These are phyloP conservation scores for Teratosphaeria pseudoeucalypti DNA, from an alignment of 2,329 filamentous ascomycete species.

Conservation along the genomic window DNA sequence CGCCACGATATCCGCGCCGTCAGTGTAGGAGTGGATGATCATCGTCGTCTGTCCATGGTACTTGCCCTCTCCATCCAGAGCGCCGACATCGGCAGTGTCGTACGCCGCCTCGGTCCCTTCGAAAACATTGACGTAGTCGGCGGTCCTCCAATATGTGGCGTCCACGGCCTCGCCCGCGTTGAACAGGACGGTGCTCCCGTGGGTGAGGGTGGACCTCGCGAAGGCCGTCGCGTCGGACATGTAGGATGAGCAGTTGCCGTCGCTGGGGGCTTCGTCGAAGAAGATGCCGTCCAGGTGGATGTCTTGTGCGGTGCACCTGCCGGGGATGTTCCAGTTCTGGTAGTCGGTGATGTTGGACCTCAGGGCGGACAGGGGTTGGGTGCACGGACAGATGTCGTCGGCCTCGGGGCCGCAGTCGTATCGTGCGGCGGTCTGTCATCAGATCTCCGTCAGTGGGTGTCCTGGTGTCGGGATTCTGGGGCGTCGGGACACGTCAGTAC, in stretches of 20 bases:
- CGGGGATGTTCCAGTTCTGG: constrained; percentile 3
- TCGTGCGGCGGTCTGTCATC: constrained; percentile 9
- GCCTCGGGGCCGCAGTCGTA: constrained; percentile 11
- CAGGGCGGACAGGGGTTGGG: constrained; percentile 4
- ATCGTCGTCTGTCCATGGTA: constrained; percentile 8
- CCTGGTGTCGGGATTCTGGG: neutral
- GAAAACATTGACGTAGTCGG: constrained; percentile 16
- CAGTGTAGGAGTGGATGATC: constrained; percentile 10
- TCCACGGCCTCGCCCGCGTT: constrained; percentile 13
- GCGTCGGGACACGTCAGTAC: neutral
- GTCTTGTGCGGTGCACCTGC: constrained; percentile 4
- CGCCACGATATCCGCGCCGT: neutral
- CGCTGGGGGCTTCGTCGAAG: constrained; percentile 20
- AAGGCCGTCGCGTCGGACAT: constrained; percentile 10
- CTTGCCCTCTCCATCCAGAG: constrained; percentile 3
- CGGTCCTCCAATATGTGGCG: constrained; percentile 9
- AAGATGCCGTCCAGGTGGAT: constrained; percentile 21
- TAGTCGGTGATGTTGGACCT: constrained; percentile 5
- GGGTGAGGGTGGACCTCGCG: constrained; percentile 3
- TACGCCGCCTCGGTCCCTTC: constrained; percentile 9
- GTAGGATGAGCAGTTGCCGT: constrained; percentile 7
- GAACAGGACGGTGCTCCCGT: constrained; percentile 13
- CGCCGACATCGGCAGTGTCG: constrained; percentile 4
- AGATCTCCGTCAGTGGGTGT: neutral
- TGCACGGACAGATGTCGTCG: constrained; percentile 13